Evolutionary conservation across 768 basidiomycete genomes (phyloP).

Genomic region (Hydnomerulius pinastri): DNA sequence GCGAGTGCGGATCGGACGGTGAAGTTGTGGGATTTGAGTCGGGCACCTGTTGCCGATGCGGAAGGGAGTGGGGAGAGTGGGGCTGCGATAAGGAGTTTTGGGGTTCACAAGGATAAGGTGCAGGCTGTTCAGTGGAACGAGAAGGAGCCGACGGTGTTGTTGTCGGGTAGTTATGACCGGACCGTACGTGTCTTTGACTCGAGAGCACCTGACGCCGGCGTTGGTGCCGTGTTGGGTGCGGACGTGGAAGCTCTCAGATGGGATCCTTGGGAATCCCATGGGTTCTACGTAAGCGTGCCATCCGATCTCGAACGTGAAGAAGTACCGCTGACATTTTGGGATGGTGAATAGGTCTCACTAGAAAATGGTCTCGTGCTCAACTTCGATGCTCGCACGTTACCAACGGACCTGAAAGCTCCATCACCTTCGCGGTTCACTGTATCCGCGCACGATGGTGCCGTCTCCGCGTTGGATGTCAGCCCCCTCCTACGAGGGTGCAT

Average conservation of each 20-base stretch:
- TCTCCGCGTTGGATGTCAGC: slow-evolving; percentile 88
- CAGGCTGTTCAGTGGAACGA: slow-evolving; percentile 97
- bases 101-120: slow-evolving; percentile 89
- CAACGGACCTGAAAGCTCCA: slow-evolving; percentile 62
- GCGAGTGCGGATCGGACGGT: slow-evolving; percentile 94
- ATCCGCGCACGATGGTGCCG: slow-evolving; percentile 90
- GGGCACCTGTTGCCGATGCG: slow-evolving; percentile 55
- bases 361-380: slow-evolving; percentile 94
- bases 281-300: slow-evolving; percentile 72
- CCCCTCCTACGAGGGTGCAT: slow-evolving; percentile 88
- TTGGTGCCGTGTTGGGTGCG: slow-evolving; percentile 83
- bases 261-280: slow-evolving; percentile 92
- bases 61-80: slow-evolving; percentile 43
- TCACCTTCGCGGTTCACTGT: slow-evolving; percentile 84
- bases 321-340: too few species aligned
- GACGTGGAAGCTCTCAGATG: slow-evolving; percentile 94
- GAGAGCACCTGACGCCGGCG: slow-evolving; percentile 75
- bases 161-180: slow-evolving; percentile 94
- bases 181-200: slow-evolving; percentile 96
- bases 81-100: slow-evolving; percentile 80
- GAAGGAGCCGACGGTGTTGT: slow-evolving; percentile 81
- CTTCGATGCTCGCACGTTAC: slow-evolving; percentile 85
- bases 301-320: background rate
- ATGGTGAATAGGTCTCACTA: slow-evolving; percentile 94
- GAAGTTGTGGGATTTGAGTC: slow-evolving; percentile 94